These are phyloP conservation scores for Diaporthe humulicola DNA, from an alignment of 2,329 filamentous ascomycete genomes.

Conservation along the genomic window DNA sequence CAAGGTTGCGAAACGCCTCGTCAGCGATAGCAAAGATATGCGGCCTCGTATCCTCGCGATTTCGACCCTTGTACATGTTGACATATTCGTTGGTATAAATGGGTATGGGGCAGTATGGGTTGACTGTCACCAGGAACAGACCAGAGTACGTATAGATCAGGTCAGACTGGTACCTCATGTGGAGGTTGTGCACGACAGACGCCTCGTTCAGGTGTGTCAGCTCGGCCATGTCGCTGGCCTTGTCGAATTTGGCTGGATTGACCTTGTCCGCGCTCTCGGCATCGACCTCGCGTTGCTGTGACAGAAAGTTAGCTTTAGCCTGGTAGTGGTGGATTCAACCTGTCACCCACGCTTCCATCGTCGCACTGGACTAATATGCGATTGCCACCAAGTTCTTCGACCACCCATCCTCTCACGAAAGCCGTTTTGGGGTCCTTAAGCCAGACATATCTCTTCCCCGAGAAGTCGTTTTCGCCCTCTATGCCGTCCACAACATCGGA, in stretches of 20 bases:
- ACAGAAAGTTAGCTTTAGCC: conserved; percentile 40
- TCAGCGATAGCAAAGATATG: conserved; percentile 99
- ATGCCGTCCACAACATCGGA: conserved; percentile 76
- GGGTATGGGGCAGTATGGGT: conserved; percentile 93
- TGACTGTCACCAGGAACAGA: conserved; percentile 95
- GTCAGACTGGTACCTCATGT: conserved; percentile 94
- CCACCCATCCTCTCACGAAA: conserved; percentile 92
- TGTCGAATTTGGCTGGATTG: conserved; percentile 99
- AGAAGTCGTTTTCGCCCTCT: conserved; percentile 99
- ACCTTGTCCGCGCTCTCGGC: conserved; percentile 95
- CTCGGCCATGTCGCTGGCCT: conserved; percentile 99
- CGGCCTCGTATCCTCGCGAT: conserved; percentile 92
- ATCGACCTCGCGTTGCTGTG: conserved; percentile 88
- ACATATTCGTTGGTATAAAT: conserved; percentile 98
- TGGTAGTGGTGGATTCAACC: not conserved
- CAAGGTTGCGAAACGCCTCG: conserved; percentile 93
- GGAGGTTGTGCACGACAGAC: conserved; percentile 96
- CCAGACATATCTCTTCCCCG: conserved; percentile 98
- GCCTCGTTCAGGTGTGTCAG: conserved; percentile 98
- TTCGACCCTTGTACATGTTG: conserved; percentile 96
- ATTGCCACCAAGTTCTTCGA: conserved; percentile 81
- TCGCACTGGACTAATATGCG: conserved; percentile 91
- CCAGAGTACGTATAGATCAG: conserved; percentile 99
- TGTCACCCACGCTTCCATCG: conserved; percentile 80
- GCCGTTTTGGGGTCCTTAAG: conserved; percentile 87